Base-by-base conservation (phyloP, 345 rosid genomes). In the Anastatica hierochuntica region DNA sequence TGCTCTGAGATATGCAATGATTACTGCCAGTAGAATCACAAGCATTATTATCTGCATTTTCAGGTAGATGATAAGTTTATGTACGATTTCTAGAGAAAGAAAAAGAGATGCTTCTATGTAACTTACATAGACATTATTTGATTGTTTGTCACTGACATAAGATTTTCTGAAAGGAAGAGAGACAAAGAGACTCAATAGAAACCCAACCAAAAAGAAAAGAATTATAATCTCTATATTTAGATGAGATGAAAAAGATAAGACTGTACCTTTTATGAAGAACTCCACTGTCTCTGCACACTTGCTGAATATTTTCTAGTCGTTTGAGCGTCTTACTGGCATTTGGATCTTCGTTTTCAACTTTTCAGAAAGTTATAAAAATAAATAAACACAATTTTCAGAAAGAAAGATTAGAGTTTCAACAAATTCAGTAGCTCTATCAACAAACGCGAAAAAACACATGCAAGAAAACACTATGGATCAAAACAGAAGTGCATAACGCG, bases 281-380 rank as follows among this genome's bases (percentile, higher is more conserved):
- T 29, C 86, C 90, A 6, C 81, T 81, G 12, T 79, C 75, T 67
- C 33, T 66, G 79, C 94, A 90, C 24, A 71, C 27, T 58, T 78
- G 78, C 70, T 77, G 71, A 40, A 77, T 41, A 14, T 81, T 74
- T 64, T 85, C 86, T 12, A 90, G 61, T 53, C 74, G 74, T 51
- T 67, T 73, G 43, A 76, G 46, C 18, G 84, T 80, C 44, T 78
- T 76, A 47, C 51, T 50, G 23, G 86, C 81, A 73, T 78, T 74
- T 7, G 97, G 90, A 72, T 90, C 90, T 65, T 74, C 59, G 51
- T 69, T n/a, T n/a, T n/a, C n/a, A n/a, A n/a, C n/a, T n/a, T n/a
- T n/a, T n/a, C n/a, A n/a, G n/a, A n/a, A n/a, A n/a, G n/a, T n/a
- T n/a, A n/a, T n/a, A n/a, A n/a, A n/a, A n/a, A n/a, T n/a, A n/a